Conservation (phyloP, 306 rosid genomes). For the Acacia acuminata region DNA sequence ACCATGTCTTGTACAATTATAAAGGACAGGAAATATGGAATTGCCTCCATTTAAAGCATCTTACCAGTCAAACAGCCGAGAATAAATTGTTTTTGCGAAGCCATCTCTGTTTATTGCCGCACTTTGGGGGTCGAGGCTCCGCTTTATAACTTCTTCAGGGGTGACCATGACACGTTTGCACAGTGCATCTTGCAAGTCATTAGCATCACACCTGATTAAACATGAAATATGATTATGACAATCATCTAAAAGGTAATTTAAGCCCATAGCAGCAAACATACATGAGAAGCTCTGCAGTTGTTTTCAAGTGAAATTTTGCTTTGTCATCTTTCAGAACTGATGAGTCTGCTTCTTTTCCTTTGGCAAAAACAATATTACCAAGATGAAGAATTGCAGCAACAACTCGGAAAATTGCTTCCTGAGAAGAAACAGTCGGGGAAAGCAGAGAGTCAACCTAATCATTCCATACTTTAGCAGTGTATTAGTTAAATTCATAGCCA, state of each 20-base stretch:
- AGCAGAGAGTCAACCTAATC: slow-evolving; percentile 25
- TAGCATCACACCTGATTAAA: slow-evolving; percentile 72
- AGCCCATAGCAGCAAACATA: slow-evolving; percentile 36
- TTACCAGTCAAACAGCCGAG: slow-evolving; percentile 96
- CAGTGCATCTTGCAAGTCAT: slow-evolving; percentile 88
- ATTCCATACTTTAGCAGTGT: slow-evolving; percentile 26
- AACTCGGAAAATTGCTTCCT: slow-evolving; percentile 98
- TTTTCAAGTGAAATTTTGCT: slow-evolving; percentile 84
- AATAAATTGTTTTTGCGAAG: slow-evolving; percentile 89
- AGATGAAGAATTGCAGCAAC: slow-evolving; percentile 94
- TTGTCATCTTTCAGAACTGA: slow-evolving; percentile 89
- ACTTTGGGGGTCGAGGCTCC: slow-evolving; percentile 96
- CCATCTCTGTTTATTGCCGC: slow-evolving; percentile 89
- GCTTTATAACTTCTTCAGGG: slow-evolving; percentile 98
- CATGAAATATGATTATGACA: slow-evolving; percentile 23
- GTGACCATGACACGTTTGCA: slow-evolving; percentile 99
- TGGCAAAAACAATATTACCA: slow-evolving; percentile 73
- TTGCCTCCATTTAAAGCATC: slow-evolving; percentile 28
- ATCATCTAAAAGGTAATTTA: slow-evolving; percentile 32
- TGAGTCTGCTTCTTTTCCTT: slow-evolving; percentile 88
- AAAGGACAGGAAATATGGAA: slow-evolving; percentile 20
- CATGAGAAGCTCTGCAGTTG: slow-evolving; percentile 92
- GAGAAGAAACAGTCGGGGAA: slow-evolving; percentile 31
- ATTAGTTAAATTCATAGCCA: slow-evolving; percentile 26
- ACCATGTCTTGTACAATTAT: slow-evolving; percentile 23